phyloP scores from a whole-genome alignment of 2,329 filamentous ascomycete genomes.

The Cryphonectria carpinicola region DNA sequence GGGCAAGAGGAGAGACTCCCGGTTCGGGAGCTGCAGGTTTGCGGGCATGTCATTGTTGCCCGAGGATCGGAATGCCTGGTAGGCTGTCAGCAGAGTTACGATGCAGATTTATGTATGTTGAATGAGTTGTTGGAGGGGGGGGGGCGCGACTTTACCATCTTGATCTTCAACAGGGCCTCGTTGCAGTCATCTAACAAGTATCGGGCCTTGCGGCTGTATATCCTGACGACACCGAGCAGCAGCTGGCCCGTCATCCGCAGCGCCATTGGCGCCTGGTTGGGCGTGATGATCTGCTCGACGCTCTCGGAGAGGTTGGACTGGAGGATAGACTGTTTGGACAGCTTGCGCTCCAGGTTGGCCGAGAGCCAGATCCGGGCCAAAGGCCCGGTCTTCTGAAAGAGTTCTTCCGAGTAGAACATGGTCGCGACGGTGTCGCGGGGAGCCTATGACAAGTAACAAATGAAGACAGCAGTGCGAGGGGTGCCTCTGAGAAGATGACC shows the following conservation, averaged over 20 bases:
- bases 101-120: neutral
- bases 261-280: slow-evolving; percentile 91
- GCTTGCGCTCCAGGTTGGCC: slow-evolving; percentile 96
- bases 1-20: slow-evolving; percentile 84
- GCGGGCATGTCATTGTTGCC: slow-evolving; percentile 95
- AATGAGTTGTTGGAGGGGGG: neutral
- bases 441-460: neutral
- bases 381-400: slow-evolving; percentile 95
- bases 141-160: slow-evolving; percentile 70
- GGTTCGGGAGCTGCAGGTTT: slow-evolving; percentile 78
- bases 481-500: neutral
- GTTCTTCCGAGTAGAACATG: slow-evolving; percentile 98
- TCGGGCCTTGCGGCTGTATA: slow-evolving; percentile 95
- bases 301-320: slow-evolving; percentile 94
- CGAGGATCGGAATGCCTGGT: slow-evolving; percentile 86
- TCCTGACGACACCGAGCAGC: slow-evolving; percentile 91
- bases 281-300: slow-evolving; percentile 92
- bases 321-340: slow-evolving; percentile 94
- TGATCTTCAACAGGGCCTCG: slow-evolving; percentile 96
- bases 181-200: slow-evolving; percentile 98
- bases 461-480: neutral
- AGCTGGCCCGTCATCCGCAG: slow-evolving; percentile 92
- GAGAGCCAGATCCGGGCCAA: slow-evolving; percentile 98
- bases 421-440: slow-evolving; percentile 33
- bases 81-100: slow-evolving; percentile 39